phyloP scores from a whole-genome alignment of 73 alveolate species.

The Stentor roeselii region DNA sequence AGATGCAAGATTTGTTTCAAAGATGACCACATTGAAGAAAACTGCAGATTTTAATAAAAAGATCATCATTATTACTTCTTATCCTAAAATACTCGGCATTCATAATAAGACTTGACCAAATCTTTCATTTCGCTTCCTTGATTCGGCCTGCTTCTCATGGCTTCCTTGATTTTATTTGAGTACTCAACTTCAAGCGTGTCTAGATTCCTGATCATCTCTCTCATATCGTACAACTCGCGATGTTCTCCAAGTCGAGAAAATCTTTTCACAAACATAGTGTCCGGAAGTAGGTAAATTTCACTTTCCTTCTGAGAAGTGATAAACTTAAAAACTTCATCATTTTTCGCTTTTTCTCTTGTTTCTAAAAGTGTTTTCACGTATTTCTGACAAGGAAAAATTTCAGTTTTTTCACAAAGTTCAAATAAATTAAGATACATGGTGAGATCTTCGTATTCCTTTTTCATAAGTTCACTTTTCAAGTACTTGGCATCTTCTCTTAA shows the following conservation, averaged over 20 bases:
- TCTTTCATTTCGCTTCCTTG: neutral
- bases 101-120: neutral
- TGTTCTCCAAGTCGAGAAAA: neutral
- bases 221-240: neutral
- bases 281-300: neutral
- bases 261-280: neutral
- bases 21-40: too few relatives aligned
- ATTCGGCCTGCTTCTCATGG: neutral
- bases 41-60: too few relatives aligned
- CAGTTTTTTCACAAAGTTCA: neutral
- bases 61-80: too few relatives aligned
- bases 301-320: neutral
- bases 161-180: neutral
- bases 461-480: too few relatives aligned
- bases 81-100: neutral
- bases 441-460: neutral
- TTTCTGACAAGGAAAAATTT: neutral
- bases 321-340: neutral
- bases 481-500: neutral
- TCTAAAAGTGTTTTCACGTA: neutral
- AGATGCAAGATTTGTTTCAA: too few relatives aligned
- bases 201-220: neutral
- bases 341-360: neutral
- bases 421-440: too few relatives aligned
- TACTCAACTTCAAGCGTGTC: neutral